phyloP scores from a whole-genome alignment of 139 green algal genomes.

The Trebouxia sp. region DNA sequence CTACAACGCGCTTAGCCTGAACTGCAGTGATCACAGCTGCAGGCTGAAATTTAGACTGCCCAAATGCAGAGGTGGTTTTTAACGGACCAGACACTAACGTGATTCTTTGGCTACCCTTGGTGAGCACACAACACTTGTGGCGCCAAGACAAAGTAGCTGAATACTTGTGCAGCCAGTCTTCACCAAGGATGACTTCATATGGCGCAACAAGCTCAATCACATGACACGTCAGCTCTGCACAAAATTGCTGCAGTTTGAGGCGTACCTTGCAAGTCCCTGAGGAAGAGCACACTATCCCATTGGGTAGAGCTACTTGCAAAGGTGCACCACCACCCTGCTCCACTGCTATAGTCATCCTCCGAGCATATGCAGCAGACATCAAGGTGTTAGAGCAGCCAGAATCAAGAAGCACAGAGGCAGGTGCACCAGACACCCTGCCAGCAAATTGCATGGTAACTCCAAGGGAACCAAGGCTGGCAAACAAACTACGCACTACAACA shows the following conservation, averaged over 20 bases:
- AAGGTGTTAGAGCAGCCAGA: neutral
- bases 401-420: neutral
- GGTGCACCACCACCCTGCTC: neutral
- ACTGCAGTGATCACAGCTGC: neutral
- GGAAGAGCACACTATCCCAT: neutral
- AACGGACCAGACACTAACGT: neutral
- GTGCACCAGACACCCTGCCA: neutral
- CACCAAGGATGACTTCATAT: neutral
- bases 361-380: neutral
- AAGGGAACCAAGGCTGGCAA: neutral
- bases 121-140: neutral
- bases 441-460: neutral
- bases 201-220: neutral
- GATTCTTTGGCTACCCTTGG: constrained; percentile 3
- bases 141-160: neutral
- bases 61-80: too few relatives aligned
- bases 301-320: neutral
- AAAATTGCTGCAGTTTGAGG: neutral
- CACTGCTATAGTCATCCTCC: neutral
- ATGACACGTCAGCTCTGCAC: neutral
- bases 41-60: neutral
- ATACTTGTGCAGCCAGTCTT: constrained; percentile 2
- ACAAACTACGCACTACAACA: neutral
- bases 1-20: neutral
- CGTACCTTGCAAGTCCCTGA: neutral